These are phyloP conservation scores for Phycomyces nitens DNA, from an alignment of 192 early-diverging fungal genomes.

Conservation along the genomic window DNA sequence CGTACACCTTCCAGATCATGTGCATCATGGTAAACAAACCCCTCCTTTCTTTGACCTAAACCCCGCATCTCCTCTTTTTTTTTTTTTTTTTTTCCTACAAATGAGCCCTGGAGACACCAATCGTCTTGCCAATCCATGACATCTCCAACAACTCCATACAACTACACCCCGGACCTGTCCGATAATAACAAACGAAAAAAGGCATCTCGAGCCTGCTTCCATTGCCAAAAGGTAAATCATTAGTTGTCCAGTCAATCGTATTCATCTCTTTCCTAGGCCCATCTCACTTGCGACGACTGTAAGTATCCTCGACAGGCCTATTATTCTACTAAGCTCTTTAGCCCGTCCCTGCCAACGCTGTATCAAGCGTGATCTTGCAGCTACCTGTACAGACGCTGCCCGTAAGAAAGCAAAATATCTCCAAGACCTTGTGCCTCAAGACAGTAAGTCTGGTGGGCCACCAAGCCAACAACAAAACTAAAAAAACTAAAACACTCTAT, in stretches of 20 bases:
- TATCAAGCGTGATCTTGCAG: conserved; percentile 74
- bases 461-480: too few relatives aligned
- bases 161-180: too few relatives aligned
- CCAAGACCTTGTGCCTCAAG: conserved; percentile 41
- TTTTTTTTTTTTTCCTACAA: too few relatives aligned
- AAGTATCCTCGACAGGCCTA: neutral
- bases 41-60: too few relatives aligned
- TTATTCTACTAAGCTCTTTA: conserved; percentile 17
- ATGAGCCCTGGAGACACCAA: too few relatives aligned
- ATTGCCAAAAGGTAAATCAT: conserved; percentile 62
- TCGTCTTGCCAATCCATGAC: too few relatives aligned
- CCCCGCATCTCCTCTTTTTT: too few relatives aligned
- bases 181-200: too few relatives aligned
- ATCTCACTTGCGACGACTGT: neutral
- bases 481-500: too few relatives aligned
- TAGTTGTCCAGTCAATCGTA: neutral
- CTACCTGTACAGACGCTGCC: conserved; percentile 77
- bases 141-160: too few relatives aligned
- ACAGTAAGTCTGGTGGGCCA: conserved; percentile 12
- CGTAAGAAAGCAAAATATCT: conserved; percentile 94
- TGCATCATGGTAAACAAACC: too few relatives aligned
- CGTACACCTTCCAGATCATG: too few relatives aligned
- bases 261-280: neutral
- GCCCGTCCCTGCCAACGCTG: conserved; percentile 87
- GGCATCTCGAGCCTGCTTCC: conserved; percentile 44